Percentiles rank a stretch among this genome's conserved stretches.
phyloP scores from a whole-genome alignment of 306 rosid species.

The Sindora glabra region DNA sequence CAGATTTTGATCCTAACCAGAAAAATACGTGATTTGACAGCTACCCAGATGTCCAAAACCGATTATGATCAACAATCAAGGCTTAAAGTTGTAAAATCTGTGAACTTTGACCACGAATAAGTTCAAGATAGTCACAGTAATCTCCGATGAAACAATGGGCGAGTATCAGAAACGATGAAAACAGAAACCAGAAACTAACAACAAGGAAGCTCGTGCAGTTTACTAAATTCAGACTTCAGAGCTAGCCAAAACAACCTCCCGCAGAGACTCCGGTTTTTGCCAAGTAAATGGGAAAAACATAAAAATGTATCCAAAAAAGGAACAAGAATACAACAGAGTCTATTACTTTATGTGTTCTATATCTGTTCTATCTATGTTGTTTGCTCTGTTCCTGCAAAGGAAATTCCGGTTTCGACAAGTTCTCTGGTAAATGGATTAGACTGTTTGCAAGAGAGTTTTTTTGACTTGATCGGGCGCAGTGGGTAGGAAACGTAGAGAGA shows the following conservation, averaged over 20 bases:
- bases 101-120: background rate
- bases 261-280: slow-evolving; percentile 7
- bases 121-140: background rate
- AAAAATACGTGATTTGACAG: background rate
- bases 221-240: slow-evolving; percentile 9
- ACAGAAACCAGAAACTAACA: background rate
- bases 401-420: slow-evolving; percentile 25
- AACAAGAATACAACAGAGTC: background rate
- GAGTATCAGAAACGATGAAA: background rate
- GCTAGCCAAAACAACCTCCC: slow-evolving; percentile 10
- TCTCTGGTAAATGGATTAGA: background rate
- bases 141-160: background rate
- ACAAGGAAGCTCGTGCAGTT: slow-evolving; percentile 4
- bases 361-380: background rate
- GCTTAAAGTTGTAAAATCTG: background rate
- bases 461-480: slow-evolving; percentile 28
- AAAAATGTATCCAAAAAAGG: background rate
- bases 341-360: background rate
- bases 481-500: background rate
- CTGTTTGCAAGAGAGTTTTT: slow-evolving; percentile 2
- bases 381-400: background rate
- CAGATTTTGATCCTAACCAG: background rate
- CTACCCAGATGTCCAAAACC: background rate
- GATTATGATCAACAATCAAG: slow-evolving; percentile 10
- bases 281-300: no score